Evolutionary conservation across 2,329 filamentous ascomycete genomes (phyloP), one percentile per base, ranked within the genome.

Genomic region (Pseudomassariella vexata): DNA sequence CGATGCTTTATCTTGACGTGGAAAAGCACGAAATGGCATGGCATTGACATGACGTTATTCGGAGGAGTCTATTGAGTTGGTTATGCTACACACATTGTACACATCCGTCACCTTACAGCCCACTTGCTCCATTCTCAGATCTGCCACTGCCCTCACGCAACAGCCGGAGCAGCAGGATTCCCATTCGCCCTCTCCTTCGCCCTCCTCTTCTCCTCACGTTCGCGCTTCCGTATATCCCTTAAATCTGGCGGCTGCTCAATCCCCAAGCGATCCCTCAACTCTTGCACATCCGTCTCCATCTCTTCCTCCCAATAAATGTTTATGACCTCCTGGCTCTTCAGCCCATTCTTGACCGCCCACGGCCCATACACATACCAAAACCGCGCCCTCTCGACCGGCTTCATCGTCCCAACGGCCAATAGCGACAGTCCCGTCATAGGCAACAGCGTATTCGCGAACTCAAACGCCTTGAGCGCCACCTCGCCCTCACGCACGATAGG

Each of bases 301-400:
- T 90, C 76, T 66, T 96, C 87, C 62, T 98, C 92, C 92, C 92
- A 98, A 55, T 95, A 98, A 2, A 98, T 81, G 57, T 95, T 95
- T 45, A 98, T 89, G 20, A 96, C 68, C 52, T 94, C 85, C 49
- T 83, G 77, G 28, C 79, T 73, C 34, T 73, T 64, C 42, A 87
- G 57, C 10, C 92, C 92, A 56, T 94, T 96, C 33, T 76, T 66
- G 26, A 95, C 60, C 21, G 92, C 92, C 92, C 92, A 98, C 1
- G 92, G 92, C 32, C 90, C 64, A 59, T 95, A 94, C 1, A 78
- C 79, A 5, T 63, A 59, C 50, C 73, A 82, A 51, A 96, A 92
- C 35, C 81, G 66, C 37, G 70, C 65, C 50, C 90, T 76, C 63
- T 95, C 90, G 5, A 82, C 79, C 12, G 82, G 61, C 62, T 94